Percentiles rank a stretch among this genome's conserved stretches.
These are phyloP conservation scores for Pilobolus umbonatus DNA, from an alignment of 192 early-diverging fungal genomes.

Conservation along the genomic window DNA sequence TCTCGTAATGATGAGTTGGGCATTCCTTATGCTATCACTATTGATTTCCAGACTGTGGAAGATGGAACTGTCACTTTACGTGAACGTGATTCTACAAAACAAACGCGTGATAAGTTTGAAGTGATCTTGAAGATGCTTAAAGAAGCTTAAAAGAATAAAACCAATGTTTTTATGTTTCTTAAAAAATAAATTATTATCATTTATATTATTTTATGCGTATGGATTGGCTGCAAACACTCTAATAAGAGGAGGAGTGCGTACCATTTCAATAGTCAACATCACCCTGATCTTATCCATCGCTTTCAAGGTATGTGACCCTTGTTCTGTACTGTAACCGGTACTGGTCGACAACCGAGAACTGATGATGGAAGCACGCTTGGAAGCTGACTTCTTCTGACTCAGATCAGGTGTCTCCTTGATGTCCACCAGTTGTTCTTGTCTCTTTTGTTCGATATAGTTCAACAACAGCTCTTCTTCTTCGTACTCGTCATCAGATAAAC, in stretches of 20 bases:
- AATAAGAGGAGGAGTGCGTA: slow-evolving; percentile 48
- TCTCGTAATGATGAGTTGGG: slow-evolving; percentile 98
- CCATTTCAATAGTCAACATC: slow-evolving; percentile 43
- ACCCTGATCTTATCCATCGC: slow-evolving; percentile 42
- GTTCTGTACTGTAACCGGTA: slow-evolving; percentile 11
- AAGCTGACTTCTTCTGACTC: background rate
- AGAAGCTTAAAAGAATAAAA: slow-evolving; percentile 10
- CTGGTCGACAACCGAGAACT: slow-evolving; percentile 12
- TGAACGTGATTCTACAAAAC: slow-evolving; percentile 93
- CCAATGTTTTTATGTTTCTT: background rate
- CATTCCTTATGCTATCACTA: slow-evolving; percentile 94
- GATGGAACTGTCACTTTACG: slow-evolving; percentile 93
- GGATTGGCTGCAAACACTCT: slow-evolving; percentile 52
- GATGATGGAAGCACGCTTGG: slow-evolving; percentile 21
- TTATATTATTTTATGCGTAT: slow-evolving; percentile 16
- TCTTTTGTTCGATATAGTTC: background rate
- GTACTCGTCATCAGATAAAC: slow-evolving; percentile 19
- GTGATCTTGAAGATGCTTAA: slow-evolving; percentile 65
- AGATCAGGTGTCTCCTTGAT: background rate
- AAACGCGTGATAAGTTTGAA: slow-evolving; percentile 79
- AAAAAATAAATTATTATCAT: background rate
- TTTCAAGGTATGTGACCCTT: slow-evolving; percentile 33
- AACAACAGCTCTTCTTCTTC: slow-evolving; percentile 23
- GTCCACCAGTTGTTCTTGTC: background rate
- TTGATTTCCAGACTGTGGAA: slow-evolving; percentile 96